Evolutionary conservation across 306 rosid species (phyloP).

Genomic region (Canavalia gladiata): DNA sequence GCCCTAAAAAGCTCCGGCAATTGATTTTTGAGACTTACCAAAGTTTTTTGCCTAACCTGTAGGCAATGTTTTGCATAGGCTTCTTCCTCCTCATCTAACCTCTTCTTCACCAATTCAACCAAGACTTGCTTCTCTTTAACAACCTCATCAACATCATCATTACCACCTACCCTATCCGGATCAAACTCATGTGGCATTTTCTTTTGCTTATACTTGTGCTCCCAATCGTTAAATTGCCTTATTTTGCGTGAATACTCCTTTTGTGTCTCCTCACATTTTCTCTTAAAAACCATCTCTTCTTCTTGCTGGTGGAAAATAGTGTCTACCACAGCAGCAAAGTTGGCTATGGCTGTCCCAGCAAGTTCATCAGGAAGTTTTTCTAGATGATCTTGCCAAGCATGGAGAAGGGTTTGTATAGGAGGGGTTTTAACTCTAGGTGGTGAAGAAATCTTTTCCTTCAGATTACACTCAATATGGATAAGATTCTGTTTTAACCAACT

Average conservation of each 20-base stretch:
- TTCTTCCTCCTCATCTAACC: conserved; percentile 77
- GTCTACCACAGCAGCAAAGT: conserved; percentile 73
- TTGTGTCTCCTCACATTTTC: conserved; percentile 75
- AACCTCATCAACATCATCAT: conserved; percentile 47
- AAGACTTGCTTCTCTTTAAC: conserved; percentile 66
- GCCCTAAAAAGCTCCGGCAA: conserved; percentile 90
- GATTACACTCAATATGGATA: conserved; percentile 86
- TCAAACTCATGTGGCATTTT: conserved; percentile 60
- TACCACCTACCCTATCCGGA: conserved; percentile 57
- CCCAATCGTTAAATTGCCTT: conserved; percentile 82
- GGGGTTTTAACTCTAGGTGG: conserved; percentile 82
- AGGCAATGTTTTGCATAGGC: conserved; percentile 61
- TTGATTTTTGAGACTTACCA: conserved; percentile 66
- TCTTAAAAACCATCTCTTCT: conserved; percentile 73
- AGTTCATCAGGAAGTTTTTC: conserved; percentile 86
- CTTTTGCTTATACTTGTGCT: conserved; percentile 69
- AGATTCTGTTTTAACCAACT: conserved; percentile 87
- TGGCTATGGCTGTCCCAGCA: conserved; percentile 70
- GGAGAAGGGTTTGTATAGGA: conserved; percentile 71
- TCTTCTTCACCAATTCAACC: conserved; percentile 70
- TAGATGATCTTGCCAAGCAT: conserved; percentile 77
- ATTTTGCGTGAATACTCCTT: conserved; percentile 80
- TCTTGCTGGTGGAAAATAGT: conserved; percentile 66
- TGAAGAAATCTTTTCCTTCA: conserved; percentile 92
- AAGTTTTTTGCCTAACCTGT: conserved; percentile 89